Evolutionary conservation across 805 yeast genomes (phyloP).

Genomic region (Clavispora vitiphila): DNA sequence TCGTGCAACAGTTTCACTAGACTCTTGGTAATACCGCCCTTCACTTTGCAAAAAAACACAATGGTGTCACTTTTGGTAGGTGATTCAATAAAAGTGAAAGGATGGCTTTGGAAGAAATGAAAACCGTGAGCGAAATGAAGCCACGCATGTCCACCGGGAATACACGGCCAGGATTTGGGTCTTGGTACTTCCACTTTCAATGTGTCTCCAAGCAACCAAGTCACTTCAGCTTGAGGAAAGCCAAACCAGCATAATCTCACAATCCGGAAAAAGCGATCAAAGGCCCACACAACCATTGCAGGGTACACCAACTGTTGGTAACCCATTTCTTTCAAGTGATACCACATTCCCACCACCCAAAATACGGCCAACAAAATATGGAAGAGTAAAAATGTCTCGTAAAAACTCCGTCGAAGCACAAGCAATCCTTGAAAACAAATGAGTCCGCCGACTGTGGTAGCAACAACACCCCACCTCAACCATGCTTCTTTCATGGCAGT

Average conservation of each 20-base stretch:
- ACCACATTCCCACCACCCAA: constrained; percentile 14
- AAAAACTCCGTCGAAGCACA: constrained; percentile 10
- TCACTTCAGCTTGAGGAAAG: constrained; percentile 27
- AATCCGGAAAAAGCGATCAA: constrained; percentile 30
- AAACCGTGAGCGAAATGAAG: constrained; percentile 29
- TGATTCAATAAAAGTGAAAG: constrained; percentile 31
- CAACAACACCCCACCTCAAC: constrained; percentile 12
- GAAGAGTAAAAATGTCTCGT: constrained; percentile 14
- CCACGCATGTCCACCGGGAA: constrained; percentile 40
- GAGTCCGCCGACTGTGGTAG: constrained; percentile 8
- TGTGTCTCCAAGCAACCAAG: constrained; percentile 32
- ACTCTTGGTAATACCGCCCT: constrained; percentile 34
- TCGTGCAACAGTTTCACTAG: constrained; percentile 23
- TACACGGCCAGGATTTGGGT: constrained; percentile 32
- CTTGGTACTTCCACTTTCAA: constrained; percentile 31
- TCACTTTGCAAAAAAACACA: constrained; percentile 32
- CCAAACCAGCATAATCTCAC: constrained; percentile 29
- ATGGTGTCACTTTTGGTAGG: constrained; percentile 16
- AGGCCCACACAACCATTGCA: constrained; percentile 25
- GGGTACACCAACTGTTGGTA: constrained; percentile 10
- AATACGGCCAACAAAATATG: constrained; percentile 14
- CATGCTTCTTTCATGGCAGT: constrained; percentile 6
- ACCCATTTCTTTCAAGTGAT: constrained; percentile 7
- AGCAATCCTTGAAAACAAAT: constrained; percentile 16
- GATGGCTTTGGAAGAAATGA: constrained; percentile 42